Conservation (phyloP, 1,139 yeast species). For the Sugiyamaella pinicola region DNA sequence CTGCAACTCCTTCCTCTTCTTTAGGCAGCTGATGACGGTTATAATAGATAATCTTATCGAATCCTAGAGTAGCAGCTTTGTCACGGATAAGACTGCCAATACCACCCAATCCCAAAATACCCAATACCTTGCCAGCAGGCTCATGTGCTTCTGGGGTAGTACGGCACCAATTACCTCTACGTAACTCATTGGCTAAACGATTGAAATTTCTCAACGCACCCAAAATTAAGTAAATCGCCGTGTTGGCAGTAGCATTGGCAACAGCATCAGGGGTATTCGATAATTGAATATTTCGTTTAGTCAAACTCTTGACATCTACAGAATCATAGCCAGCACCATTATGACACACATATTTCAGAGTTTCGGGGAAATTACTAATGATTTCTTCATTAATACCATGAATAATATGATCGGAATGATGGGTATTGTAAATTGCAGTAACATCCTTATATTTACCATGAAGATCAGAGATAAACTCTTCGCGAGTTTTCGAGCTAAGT, state of each 20-base stretch:
- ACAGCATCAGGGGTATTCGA: conserved; percentile 73
- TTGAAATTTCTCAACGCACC: conserved; percentile 64
- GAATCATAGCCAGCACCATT: conserved; percentile 92
- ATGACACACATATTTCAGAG: conserved; percentile 69
- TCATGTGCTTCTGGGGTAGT: conserved; percentile 47
- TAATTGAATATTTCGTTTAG: conserved; percentile 55
- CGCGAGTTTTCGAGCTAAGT: conserved; percentile 30
- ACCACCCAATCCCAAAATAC: conserved; percentile 81
- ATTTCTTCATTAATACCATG: conserved; percentile 81
- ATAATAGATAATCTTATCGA: conserved; percentile 61
- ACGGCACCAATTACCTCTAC: conserved; percentile 42
- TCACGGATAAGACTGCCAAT: conserved; percentile 76
- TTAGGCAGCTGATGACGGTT: conserved; percentile 58
- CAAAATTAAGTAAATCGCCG: conserved; percentile 60
- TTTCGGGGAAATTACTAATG: conserved; percentile 57
- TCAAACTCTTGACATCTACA: conserved; percentile 54
- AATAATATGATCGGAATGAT: conserved; percentile 19
- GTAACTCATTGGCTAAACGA: conserved; percentile 44
- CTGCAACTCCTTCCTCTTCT: conserved; percentile 56
- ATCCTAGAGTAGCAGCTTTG: conserved; percentile 65
- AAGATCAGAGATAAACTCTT: conserved; percentile 40
- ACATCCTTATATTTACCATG: conserved; percentile 39
- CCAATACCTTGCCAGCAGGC: conserved; percentile 66
- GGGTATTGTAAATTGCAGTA: conserved; percentile 36
- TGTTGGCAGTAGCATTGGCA: conserved; percentile 75